These are phyloP conservation scores for Kluyveromyces sp. DNA, from an alignment of 1,139 yeast species.

Conservation along the genomic window DNA sequence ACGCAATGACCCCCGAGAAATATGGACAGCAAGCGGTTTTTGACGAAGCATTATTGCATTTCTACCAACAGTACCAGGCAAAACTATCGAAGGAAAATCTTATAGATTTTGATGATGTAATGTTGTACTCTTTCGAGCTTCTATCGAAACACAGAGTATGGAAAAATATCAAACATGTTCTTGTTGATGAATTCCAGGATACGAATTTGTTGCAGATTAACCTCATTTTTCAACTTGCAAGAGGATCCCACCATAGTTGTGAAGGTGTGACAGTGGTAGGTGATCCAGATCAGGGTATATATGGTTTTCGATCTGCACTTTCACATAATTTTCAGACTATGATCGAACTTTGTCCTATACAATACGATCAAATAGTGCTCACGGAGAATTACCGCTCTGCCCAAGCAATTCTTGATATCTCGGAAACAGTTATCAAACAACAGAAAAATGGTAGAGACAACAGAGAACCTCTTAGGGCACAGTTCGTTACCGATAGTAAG, in stretches of 20 bases:
- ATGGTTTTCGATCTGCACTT: slow-evolving; percentile 79
- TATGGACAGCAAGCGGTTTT: slow-evolving; percentile 27
- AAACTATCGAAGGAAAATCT: slow-evolving; percentile 35
- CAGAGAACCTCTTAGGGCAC: slow-evolving; percentile 38
- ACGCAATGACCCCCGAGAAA: slow-evolving; percentile 37
- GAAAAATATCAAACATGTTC: slow-evolving; percentile 52
- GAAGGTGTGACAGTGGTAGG: slow-evolving; percentile 79
- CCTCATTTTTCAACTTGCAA: slow-evolving; percentile 54
- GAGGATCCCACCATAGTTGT: slow-evolving; percentile 27
- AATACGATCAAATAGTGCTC: slow-evolving; percentile 38
- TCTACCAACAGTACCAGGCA: slow-evolving; percentile 49
- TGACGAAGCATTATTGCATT: slow-evolving; percentile 28
- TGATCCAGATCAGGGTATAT: slow-evolving; percentile 93
- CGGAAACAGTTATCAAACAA: slow-evolving; percentile 61
- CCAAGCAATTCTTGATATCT: slow-evolving; percentile 50
- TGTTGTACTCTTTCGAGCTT: slow-evolving; percentile 47
- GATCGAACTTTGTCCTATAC: slow-evolving; percentile 39
- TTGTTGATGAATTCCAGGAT: slow-evolving; percentile 94
- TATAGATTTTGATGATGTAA: slow-evolving; percentile 80
- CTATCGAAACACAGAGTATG: slow-evolving; percentile 42
- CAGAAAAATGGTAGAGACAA: slow-evolving; percentile 43
- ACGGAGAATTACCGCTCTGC: slow-evolving; percentile 79
- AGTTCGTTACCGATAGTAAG: slow-evolving; percentile 34
- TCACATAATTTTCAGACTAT: slow-evolving; percentile 58
- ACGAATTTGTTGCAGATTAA: slow-evolving; percentile 72